These are phyloP conservation scores for Rhizopogon salebrosus DNA, from an alignment of 768 basidiomycete genomes.

Conservation along the genomic window DNA sequence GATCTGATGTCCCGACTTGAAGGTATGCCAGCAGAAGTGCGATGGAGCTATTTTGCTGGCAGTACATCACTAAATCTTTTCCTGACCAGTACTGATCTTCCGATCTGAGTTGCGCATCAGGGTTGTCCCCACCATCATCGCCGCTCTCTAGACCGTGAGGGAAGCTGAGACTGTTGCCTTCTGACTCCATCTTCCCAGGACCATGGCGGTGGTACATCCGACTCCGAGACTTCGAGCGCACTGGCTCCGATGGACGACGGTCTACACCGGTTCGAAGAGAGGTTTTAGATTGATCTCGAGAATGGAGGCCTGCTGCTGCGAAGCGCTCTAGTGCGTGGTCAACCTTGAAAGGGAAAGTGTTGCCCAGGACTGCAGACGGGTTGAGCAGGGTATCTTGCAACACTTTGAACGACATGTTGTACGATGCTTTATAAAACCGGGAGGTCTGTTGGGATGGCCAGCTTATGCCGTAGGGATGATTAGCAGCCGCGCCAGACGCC, in stretches of 20 bases:
- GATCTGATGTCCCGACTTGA: conserved; percentile 44
- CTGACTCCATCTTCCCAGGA: conserved; percentile 59
- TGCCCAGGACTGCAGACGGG: conserved; percentile 16
- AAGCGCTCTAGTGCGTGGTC: conserved; percentile 32
- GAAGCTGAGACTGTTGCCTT: conserved; percentile 27
- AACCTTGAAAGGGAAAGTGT: conserved; percentile 22
- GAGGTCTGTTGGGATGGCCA: conserved; percentile 34
- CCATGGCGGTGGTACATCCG: conserved; percentile 60
- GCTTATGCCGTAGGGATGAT: conserved; percentile 25
- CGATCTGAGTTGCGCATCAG: conserved; percentile 29
- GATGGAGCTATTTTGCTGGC: conserved; percentile 87
- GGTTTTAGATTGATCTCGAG: conserved; percentile 4
- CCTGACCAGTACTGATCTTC: conserved; percentile 66
- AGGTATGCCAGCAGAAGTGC: conserved; percentile 66
- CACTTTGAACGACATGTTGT: conserved; percentile 74
- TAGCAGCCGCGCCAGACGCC: conserved; percentile 26
- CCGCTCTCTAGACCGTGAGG: conserved; percentile 23
- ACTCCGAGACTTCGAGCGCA: conserved; percentile 68
- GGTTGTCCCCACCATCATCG: conserved; percentile 26
- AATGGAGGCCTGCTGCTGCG: conserved; percentile 4
- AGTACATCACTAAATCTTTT: conserved; percentile 79
- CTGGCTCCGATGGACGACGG: conserved; percentile 34
- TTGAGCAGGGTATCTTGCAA: conserved; percentile 80
- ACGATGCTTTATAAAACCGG: conserved; percentile 58
- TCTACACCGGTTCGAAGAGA: not conserved